These are phyloP conservation scores for Paulownia fortunei DNA, from an alignment of 257 asterid species.

Conservation along the genomic window DNA sequence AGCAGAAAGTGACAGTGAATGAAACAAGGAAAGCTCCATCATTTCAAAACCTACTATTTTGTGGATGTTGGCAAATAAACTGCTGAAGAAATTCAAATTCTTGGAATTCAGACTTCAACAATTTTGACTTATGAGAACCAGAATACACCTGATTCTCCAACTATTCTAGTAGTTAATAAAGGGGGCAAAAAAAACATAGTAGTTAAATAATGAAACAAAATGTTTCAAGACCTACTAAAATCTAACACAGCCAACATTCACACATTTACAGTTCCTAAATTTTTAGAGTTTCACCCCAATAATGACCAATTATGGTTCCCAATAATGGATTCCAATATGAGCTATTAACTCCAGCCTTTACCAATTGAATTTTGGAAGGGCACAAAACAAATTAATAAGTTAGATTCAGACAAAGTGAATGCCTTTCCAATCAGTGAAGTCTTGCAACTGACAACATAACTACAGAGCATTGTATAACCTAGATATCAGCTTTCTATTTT, in stretches of 20 bases:
- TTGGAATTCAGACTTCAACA: neutral
- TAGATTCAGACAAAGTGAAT: neutral
- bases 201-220: neutral
- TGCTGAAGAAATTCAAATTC: neutral
- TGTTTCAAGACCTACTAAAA: neutral
- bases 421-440: neutral
- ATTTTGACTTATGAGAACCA: neutral
- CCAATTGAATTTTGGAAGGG: neutral
- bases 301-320: neutral
- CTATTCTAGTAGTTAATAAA: neutral
- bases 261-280: neutral
- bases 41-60: neutral
- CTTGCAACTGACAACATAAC: neutral
- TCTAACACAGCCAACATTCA: neutral
- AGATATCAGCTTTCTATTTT: neutral
- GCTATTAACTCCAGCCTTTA: neutral
- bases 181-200: neutral
- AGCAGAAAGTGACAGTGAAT: neutral
- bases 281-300: neutral
- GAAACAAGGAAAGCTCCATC: neutral
- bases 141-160: neutral
- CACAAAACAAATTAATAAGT: neutral
- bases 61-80: neutral
- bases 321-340: neutral
- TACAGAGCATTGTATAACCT: neutral